A percentile compares a stretch with the other conserved stretches of the same genome.
Evolutionary conservation across 495 filamentous ascomycete genomes (phyloP).

Genomic region (Trichoderma virens): DNA sequence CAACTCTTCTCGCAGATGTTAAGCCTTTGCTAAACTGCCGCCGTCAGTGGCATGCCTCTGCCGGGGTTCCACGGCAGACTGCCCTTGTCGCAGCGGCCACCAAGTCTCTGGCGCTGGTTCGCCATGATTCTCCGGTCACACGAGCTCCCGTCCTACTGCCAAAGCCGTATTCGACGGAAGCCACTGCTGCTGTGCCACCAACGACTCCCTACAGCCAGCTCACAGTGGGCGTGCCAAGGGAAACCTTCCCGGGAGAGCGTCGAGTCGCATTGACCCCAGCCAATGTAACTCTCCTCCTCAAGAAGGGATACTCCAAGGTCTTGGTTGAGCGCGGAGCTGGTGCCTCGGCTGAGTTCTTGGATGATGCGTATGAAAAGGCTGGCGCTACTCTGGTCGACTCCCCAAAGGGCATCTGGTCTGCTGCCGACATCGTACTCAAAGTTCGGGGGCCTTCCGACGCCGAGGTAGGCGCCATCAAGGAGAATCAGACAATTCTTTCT

Average conservation of each 20-base stretch:
- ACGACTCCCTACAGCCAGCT: slow-evolving; percentile 59
- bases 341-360: slow-evolving; percentile 61
- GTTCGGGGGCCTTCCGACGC: slow-evolving; percentile 61
- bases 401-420: slow-evolving; percentile 49
- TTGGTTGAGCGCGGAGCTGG: slow-evolving; percentile 70
- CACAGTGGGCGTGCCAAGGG: slow-evolving; percentile 63
- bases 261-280: slow-evolving; percentile 74
- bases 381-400: slow-evolving; percentile 63
- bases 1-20: background rate
- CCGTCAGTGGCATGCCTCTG: slow-evolving; percentile 25
- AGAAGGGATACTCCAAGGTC: slow-evolving; percentile 69
- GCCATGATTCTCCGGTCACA: slow-evolving; percentile 26
- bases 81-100: slow-evolving; percentile 13
- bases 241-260: slow-evolving; percentile 62
- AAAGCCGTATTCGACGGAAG: slow-evolving; percentile 25
- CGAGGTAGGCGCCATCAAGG: slow-evolving; percentile 52
- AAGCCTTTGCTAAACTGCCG: slow-evolving; percentile 17
- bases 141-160: slow-evolving; percentile 10
- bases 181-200: slow-evolving; percentile 32
- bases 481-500: slow-evolving; percentile 62
- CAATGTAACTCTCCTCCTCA: slow-evolving; percentile 66
- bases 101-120: slow-evolving; percentile 22
- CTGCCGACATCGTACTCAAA: slow-evolving; percentile 70
- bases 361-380: slow-evolving; percentile 61
- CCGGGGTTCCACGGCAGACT: slow-evolving; percentile 11